Evolutionary conservation across 768 basidiomycete genomes (phyloP), one percentile per base, ranked within the genome.

Genomic region (Phylloporus sp.): DNA sequence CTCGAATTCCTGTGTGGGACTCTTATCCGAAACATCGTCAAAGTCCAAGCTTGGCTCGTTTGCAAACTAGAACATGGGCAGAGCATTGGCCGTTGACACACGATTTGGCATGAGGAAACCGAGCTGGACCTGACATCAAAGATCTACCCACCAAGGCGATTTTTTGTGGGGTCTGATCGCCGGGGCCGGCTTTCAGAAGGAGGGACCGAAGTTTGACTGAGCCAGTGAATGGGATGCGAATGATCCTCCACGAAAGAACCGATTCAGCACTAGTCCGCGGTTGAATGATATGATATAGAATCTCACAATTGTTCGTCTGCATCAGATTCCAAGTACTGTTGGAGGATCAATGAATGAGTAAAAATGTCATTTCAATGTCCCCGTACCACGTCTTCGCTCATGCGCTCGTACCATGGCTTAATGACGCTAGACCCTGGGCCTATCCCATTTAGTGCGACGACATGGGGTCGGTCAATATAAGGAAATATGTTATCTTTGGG

Each of bases 231-330:
- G 94, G 93, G 24, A 97, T 67, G 44, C 86, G 87, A 46, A 93
- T 70, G 58, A 92, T 91, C 60, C 90, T 91, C 57, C 31, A 46
- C n/a, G 24, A 43, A 35, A 50, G 34, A 20, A 20, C 16, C 9
- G 40, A 31, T 50, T 61, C 47, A 59, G 47, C 45, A 41, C 11
- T 22, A 5, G 35, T 47, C 32, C 16, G 15, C 4, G 31, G 36
- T 36, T 22, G 22, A 4, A 13, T 18, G 41, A 47, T 23, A 28
- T 24, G 34, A n/a, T 18, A 49, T 22, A n/a, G 26, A 26, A 43
- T 54, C 76, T 60, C 68, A 91, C 90, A 97, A 69, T 68, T 92
- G 88, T 63, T 95, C 93, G 69, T 95, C 94, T 29, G 88, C 87
- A 57, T 97, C 94, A 16, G 91, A 93, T 68, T 93, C 88, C 52